Conservation (phyloP, 2,329 filamentous ascomycete genomes). For the Fusarium subglutinans region DNA sequence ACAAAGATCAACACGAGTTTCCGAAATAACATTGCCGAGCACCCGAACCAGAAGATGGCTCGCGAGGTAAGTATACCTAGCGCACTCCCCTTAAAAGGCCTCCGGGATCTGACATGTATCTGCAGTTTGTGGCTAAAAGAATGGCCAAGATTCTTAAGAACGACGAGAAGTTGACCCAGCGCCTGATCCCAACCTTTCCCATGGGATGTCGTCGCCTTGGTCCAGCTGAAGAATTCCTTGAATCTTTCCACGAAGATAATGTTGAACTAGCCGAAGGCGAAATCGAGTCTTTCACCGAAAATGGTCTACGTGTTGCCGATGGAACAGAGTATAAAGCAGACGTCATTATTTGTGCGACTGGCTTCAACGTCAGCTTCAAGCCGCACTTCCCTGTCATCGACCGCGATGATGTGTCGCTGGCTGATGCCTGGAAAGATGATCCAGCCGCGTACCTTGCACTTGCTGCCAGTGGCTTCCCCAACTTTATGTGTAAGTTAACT, state of each 20-base stretch:
- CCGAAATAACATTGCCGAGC: background rate
- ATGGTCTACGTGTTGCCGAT: slow-evolving; percentile 9
- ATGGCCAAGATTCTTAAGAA: slow-evolving; percentile 10
- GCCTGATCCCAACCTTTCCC: slow-evolving; percentile 52
- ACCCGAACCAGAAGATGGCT: slow-evolving; percentile 4
- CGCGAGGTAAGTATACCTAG: background rate
- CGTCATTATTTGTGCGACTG: slow-evolving; percentile 12
- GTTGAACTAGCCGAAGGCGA: slow-evolving; percentile 24
- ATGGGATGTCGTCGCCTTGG: slow-evolving; percentile 55
- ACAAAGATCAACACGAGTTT: slow-evolving; percentile 14
- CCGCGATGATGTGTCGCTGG: slow-evolving; percentile 19
- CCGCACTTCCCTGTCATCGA: slow-evolving; percentile 40
- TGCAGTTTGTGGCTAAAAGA: background rate
- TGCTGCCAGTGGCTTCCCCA: slow-evolving; percentile 42
- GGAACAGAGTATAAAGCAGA: slow-evolving; percentile 20
- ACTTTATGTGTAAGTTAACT: slow-evolving; percentile 18
- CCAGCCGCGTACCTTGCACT: slow-evolving; percentile 43
- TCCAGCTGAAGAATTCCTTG: slow-evolving; percentile 55
- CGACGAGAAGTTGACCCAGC: background rate
- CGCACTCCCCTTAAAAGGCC: accelerated
- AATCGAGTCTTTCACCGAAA: slow-evolving; percentile 13
- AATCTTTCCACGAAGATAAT: slow-evolving; percentile 38
- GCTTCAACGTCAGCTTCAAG: slow-evolving; percentile 41
- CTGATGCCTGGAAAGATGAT: slow-evolving; percentile 38
- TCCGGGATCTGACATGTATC: background rate